phyloP scores from a whole-genome alignment of 148 eudicot species.

The Suaeda aralocaspica region DNA sequence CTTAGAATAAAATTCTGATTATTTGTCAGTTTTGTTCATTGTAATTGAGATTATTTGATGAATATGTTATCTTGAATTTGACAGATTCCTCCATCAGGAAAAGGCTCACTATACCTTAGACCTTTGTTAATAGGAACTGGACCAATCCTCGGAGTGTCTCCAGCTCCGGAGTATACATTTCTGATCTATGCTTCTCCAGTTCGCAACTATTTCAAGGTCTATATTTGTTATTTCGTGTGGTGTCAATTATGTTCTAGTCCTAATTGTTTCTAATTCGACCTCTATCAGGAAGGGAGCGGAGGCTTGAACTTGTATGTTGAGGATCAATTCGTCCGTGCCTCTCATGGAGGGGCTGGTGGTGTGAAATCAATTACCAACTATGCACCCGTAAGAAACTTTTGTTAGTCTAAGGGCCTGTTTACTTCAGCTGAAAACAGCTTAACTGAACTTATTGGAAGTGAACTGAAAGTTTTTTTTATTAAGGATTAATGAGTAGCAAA shows the following conservation, averaged over 20 bases:
- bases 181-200: slow-evolving; percentile 77
- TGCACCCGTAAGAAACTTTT: slow-evolving; percentile 50
- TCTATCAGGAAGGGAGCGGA: slow-evolving; percentile 51
- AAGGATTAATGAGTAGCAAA: no score
- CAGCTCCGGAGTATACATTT: slow-evolving; percentile 77
- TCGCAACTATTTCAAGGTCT: slow-evolving; percentile 74
- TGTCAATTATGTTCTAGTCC: background rate
- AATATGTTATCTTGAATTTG: background rate
- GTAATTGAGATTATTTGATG: no score
- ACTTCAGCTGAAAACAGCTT: no score
- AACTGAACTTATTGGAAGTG: no score
- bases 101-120: slow-evolving; percentile 78
- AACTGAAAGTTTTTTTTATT: background rate
- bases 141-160: slow-evolving; percentile 61
- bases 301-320: slow-evolving; percentile 67
- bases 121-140: slow-evolving; percentile 86
- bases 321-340: slow-evolving; percentile 63
- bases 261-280: background rate
- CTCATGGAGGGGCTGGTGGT: slow-evolving; percentile 83
- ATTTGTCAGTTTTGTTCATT: no score
- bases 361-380: slow-evolving; percentile 77
- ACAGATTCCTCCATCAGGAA: slow-evolving; percentile 87
- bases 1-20: no score
- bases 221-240: background rate
- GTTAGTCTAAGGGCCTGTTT: no score